Evolutionary conservation across 169 alveolate species (phyloP).

Genomic region (Neospora caninum): DNA sequence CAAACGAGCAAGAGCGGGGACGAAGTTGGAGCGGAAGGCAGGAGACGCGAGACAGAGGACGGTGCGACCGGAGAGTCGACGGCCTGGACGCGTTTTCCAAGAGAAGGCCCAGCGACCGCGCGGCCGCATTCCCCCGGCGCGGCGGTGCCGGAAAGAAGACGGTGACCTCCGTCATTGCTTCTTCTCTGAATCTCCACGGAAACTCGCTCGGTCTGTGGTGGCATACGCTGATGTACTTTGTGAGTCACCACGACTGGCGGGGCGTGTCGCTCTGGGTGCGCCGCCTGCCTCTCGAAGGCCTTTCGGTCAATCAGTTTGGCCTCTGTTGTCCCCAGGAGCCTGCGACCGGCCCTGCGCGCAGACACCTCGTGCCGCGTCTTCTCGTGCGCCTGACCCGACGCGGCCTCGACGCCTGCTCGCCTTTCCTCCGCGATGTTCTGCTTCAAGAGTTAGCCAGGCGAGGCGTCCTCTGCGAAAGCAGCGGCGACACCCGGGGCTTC

Average conservation of each 20-base stretch:
- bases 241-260: slow-evolving; percentile 74
- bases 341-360: background rate
- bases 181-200: background rate
- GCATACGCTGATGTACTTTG: slow-evolving; percentile 44
- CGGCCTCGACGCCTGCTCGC: slow-evolving; percentile 30
- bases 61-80: background rate
- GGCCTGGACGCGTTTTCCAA: background rate
- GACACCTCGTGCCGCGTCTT: slow-evolving; percentile 40
- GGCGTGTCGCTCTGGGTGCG: slow-evolving; percentile 70
- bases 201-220: slow-evolving; percentile 14
- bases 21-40: background rate
- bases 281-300: slow-evolving; percentile 60
- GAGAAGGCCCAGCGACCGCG: background rate
- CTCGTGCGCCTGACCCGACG: slow-evolving; percentile 31
- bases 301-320: slow-evolving; percentile 36
- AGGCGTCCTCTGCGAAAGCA: slow-evolving; percentile 65
- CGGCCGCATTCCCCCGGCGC: background rate
- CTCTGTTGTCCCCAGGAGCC: background rate
- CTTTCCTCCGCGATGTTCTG: slow-evolving; percentile 52
- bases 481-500: slow-evolving; percentile 50
- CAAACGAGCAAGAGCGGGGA: slow-evolving; percentile 32
- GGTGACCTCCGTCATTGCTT: background rate
- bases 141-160: background rate
- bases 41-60: background rate
- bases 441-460: slow-evolving; percentile 73